A percentile compares a stretch with the other conserved stretches of the same genome.
Conservation (phyloP, 2,329 filamentous ascomycete genomes). For the Aspergillaceae sp. region DNA sequence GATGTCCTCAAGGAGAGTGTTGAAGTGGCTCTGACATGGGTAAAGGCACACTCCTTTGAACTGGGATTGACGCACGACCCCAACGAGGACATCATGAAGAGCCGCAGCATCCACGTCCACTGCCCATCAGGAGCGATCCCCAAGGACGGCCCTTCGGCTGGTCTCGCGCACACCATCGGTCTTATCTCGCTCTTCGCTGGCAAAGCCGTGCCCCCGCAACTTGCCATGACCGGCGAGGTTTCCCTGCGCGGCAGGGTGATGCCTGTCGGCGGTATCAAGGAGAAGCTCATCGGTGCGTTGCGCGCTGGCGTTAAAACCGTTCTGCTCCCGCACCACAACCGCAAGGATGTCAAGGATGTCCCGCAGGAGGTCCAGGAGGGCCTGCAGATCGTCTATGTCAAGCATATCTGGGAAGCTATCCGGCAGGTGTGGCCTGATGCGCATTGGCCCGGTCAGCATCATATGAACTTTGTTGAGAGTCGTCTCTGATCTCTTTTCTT, state of each 20-base stretch:
- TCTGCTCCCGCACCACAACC: conserved; percentile 75
- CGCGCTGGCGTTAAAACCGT: conserved; percentile 93
- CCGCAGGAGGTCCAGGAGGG: conserved; percentile 82
- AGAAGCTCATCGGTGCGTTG: conserved; percentile 92
- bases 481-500: conserved; percentile 51
- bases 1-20: conserved; percentile 96
- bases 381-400: conserved; percentile 79
- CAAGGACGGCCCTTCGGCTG: conserved; percentile 78
- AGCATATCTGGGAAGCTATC: conserved; percentile 93
- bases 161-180: conserved; percentile 87
- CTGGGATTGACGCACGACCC: conserved; percentile 73
- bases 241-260: conserved; percentile 82
- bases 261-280: conserved; percentile 94
- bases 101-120: conserved; percentile 87
- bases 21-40: conserved; percentile 92
- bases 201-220: conserved; percentile 75
- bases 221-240: conserved; percentile 84
- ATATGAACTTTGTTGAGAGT: conserved; percentile 64
- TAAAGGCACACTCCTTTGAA: conserved; percentile 90
- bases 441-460: conserved; percentile 68
- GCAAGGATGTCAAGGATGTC: conserved; percentile 85
- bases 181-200: conserved; percentile 83
- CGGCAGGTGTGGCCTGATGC: conserved; percentile 84
- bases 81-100: conserved; percentile 90
- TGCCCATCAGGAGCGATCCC: conserved; percentile 91